These are phyloP conservation scores for Populus tomentosa DNA, from an alignment of 441 rosid genomes.

Conservation along the genomic window DNA sequence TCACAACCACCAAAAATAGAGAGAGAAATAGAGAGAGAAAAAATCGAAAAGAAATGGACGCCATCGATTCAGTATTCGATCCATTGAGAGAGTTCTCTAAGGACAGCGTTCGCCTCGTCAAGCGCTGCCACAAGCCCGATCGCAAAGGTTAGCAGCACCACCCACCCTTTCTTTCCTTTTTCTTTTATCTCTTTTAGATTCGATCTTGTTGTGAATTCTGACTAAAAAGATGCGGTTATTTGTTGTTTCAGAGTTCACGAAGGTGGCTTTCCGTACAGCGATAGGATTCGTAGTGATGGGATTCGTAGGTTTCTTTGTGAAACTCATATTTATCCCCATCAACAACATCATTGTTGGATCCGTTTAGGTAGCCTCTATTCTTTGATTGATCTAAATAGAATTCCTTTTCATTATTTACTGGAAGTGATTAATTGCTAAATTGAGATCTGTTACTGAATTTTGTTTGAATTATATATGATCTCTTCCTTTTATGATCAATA, in stretches of 20 bases:
- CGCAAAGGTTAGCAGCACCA: conserved; percentile 51
- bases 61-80: conserved; percentile 60
- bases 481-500: not conserved
- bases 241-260: conserved; percentile 54
- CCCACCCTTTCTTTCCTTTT: not conserved
- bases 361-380: conserved; percentile 30
- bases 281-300: conserved; percentile 90
- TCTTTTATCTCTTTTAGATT: not conserved
- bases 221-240: not conserved
- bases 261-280: conserved; percentile 79
- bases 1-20: not conserved
- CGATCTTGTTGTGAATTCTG: not conserved
- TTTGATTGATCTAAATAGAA: not conserved
- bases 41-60: conserved; percentile 40
- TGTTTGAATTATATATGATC: not conserved
- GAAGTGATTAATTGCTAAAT: not conserved
- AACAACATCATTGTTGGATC: conserved; percentile 85
- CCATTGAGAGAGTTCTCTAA: conserved; percentile 81
- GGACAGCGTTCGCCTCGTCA: conserved; percentile 82
- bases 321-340: conserved; percentile 84
- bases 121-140: conserved; percentile 95
- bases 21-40: not conserved
- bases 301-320: conserved; percentile 77
- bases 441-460: not conserved
- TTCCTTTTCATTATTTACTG: no score